Base-by-base conservation (phyloP, 139 green algal species). In the Chlorella sorokiniana region DNA sequence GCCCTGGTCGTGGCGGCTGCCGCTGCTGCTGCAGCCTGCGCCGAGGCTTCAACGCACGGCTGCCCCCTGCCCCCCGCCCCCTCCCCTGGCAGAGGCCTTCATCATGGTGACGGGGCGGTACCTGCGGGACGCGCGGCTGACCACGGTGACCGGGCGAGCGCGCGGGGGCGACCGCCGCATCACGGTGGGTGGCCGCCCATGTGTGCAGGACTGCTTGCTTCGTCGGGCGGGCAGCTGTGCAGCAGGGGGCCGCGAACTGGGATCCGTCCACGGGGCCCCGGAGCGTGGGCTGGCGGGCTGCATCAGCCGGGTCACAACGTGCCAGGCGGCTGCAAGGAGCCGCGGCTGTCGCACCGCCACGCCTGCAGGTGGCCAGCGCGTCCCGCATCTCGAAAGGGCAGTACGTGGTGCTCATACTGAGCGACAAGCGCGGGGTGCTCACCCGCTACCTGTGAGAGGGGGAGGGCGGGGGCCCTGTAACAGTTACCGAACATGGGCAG, bases 391-490 rank as follows among this genome's bases (percentile, higher is more conserved):
- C 14, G 9, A 42, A 9, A 0, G 69, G 69, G 14, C 42, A 41
- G 27, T 29, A 40, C 10, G 42, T 61, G 9, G 44, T 38, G 40
- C 69, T 76, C 4, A 62, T 59, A 6, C 42, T 76, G 42, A 25
- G 22, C 42, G 69, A 76, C 69, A 76, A 76, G 42, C 37, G 42
- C 41, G 41, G 41, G 9, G 38, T 45, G 41, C 69, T 76, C 27
- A 59, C 25, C 25, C 27, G 42, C 40, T 61, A 61, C 27, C 42
- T 76, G 69, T 59, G n/a, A 52, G 65, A 25, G 10, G 18, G 10
- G 29, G 56, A 11, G 14, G 48, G 48, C 48, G 16, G 14, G 14
- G 14, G 11, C 14, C 48, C 16, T 56, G 48, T 56, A 16, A 11
- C 48, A 56, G 48, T 11, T 16, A 16, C 14, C 48, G 48, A 16